Conservation (phyloP, 1,284 basidiomycete species). For the Fomitopsis palustris region DNA sequence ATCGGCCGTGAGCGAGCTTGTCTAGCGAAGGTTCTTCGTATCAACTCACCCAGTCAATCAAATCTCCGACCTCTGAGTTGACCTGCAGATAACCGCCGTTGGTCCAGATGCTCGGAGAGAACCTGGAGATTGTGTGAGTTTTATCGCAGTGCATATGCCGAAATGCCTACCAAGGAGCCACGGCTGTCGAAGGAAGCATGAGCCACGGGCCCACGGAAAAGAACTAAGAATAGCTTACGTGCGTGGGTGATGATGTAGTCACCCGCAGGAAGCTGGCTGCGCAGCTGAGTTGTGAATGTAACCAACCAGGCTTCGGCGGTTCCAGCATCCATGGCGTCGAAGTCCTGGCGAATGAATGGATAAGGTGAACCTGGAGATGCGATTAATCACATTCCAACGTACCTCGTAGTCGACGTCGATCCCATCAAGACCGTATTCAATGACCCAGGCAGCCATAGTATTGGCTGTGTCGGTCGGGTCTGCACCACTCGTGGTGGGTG, state of each 20-base stretch:
- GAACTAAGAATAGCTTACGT: constrained; percentile 22
- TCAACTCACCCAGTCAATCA: constrained; percentile 34
- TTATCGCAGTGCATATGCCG: background rate
- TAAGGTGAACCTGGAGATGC: too few species aligned
- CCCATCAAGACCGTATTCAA: constrained; percentile 46
- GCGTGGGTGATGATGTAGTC: constrained; percentile 36
- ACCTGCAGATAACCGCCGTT: constrained; percentile 64
- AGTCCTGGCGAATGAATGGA: constrained; percentile 33
- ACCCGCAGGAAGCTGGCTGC: constrained; percentile 29
- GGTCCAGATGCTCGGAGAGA: constrained; percentile 45
- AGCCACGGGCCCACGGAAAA: background rate
- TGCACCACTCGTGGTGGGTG: constrained; percentile 40
- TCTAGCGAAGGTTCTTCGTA: background rate
- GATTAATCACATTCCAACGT: background rate
- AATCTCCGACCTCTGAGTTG: constrained; percentile 48
- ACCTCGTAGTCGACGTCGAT: constrained; percentile 59
- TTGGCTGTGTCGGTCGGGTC: constrained; percentile 40
- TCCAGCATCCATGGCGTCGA: constrained; percentile 39
- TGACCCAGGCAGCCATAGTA: constrained; percentile 46
- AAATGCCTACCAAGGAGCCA: constrained; percentile 44
- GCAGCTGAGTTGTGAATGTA: constrained; percentile 38
- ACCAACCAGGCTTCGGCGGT: constrained; percentile 41
- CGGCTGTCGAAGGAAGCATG: constrained; percentile 25
- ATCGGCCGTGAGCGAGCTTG: background rate
- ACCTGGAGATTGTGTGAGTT: constrained; percentile 31